phyloP scores from a whole-genome alignment of 148 eudicot species.

The Polygonum maritimum region DNA sequence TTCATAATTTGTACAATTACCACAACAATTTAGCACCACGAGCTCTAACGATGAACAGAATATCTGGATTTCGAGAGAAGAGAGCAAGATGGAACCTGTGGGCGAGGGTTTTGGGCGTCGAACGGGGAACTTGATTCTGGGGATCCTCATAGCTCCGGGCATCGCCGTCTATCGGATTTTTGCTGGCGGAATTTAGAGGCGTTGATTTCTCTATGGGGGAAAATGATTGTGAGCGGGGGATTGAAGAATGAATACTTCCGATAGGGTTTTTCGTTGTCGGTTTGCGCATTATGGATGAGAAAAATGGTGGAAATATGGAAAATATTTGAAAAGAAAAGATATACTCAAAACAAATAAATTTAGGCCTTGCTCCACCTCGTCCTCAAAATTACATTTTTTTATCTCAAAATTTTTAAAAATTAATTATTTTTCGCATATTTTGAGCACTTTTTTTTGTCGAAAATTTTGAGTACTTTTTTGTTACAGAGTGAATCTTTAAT shows the following conservation, averaged over 20 bases:
- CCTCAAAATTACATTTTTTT: too few species aligned
- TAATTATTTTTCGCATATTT: too few species aligned
- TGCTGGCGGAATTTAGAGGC: background rate
- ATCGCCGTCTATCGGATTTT: background rate
- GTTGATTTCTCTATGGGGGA: background rate
- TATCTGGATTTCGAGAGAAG: background rate
- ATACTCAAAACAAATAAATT: too few species aligned
- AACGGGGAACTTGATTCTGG: slow-evolving; percentile 48
- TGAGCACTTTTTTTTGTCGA: too few species aligned
- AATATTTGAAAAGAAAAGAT: too few species aligned
- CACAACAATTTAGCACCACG: background rate
- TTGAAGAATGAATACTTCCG: background rate
- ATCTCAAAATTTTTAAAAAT: too few species aligned
- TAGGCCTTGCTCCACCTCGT: too few species aligned
- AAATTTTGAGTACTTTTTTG: too few species aligned
- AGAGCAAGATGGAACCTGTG: slow-evolving; percentile 19
- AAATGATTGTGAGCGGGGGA: background rate
- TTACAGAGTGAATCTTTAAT: too few species aligned
- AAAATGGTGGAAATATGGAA: too few species aligned
- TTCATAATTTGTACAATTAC: background rate
- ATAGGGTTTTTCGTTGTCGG: background rate
- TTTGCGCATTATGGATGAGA: too few species aligned
- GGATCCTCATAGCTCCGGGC: slow-evolving; percentile 29
- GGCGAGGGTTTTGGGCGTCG: slow-evolving; percentile 36
- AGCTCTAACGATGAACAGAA: background rate